Evolutionary conservation across 1,284 basidiomycete species (phyloP).

Genomic region (Ceratorhiza oryzae-sativae): DNA sequence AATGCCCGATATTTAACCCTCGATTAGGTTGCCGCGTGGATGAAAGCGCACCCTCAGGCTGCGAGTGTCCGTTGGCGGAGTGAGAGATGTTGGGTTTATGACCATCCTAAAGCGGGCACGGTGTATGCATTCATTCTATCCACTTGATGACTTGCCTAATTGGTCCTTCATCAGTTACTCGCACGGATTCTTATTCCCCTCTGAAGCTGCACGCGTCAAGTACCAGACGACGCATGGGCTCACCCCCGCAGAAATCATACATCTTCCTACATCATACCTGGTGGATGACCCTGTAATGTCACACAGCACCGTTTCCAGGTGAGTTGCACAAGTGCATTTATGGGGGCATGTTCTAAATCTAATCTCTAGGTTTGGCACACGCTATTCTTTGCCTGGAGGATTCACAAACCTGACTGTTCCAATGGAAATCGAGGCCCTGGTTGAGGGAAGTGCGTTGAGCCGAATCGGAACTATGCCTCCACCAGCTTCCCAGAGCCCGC

Average conservation of each 20-base stretch:
- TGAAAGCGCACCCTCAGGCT: conserved; percentile 84
- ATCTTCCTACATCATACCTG: conserved; percentile 35
- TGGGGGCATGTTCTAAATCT: background rate
- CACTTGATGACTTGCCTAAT: conserved; percentile 22
- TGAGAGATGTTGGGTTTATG: conserved; percentile 98
- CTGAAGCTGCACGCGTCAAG: conserved; percentile 77
- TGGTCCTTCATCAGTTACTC: conserved; percentile 69
- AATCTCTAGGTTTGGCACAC: conserved; percentile 70
- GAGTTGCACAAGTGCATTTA: background rate
- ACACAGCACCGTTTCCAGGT: conserved; percentile 31
- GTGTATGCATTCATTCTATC: conserved; percentile 64
- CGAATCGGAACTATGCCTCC: conserved; percentile 53
- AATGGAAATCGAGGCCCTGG: conserved; percentile 88
- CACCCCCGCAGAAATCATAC: conserved; percentile 38
- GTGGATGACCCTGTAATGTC: conserved; percentile 34
- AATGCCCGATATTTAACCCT: background rate
- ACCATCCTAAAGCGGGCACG: conserved; percentile 92
- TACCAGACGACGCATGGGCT: conserved; percentile 45
- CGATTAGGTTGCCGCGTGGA: conserved; percentile 82
- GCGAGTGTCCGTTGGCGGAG: conserved; percentile 85
- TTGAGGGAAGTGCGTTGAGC: conserved; percentile 89
- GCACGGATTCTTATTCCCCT: conserved; percentile 97
- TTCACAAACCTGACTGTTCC: conserved; percentile 67
- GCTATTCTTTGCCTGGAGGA: conserved; percentile 64
- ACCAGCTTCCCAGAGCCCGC: conserved; percentile 45